Conservation (phyloP, 2,329 filamentous ascomycete species). For the Hypoxylon sp. region DNA sequence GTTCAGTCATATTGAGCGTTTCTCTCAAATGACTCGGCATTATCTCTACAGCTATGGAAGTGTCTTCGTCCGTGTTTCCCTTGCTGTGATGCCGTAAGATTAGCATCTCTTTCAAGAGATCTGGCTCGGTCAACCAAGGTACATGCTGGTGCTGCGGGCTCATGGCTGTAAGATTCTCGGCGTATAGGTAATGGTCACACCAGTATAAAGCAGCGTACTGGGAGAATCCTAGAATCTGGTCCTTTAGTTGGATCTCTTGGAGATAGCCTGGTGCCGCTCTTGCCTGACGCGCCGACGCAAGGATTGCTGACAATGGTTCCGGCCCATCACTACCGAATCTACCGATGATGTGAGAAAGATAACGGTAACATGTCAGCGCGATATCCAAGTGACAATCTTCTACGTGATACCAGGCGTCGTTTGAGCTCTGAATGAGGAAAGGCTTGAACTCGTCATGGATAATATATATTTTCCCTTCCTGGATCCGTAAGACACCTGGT, state of each 20-base stretch:
- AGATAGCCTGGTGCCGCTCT: constrained; percentile 10
- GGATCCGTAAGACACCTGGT: constrained; percentile 19
- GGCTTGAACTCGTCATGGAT: constrained; percentile 12
- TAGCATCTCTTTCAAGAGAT: constrained; percentile 14
- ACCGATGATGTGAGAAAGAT: constrained; percentile 17
- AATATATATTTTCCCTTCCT: constrained; percentile 8
- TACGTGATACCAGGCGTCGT: constrained; percentile 24
- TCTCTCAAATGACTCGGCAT: constrained; percentile 14
- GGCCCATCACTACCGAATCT: neutral
- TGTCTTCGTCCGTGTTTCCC: neutral
- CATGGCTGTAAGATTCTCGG: neutral
- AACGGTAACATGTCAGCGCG: constrained; percentile 14
- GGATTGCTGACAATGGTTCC: neutral
- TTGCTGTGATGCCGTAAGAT: constrained; percentile 9
- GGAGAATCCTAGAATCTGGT: neutral
- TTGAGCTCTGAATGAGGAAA: constrained; percentile 12
- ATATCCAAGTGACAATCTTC: constrained; percentile 17
- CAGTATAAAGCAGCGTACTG: constrained; percentile 24
- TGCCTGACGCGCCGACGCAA: neutral
- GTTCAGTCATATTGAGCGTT: constrained; percentile 9
- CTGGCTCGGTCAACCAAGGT: constrained; percentile 15
- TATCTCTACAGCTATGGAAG: neutral
- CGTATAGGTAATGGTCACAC: constrained; percentile 23
- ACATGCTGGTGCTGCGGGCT: neutral
- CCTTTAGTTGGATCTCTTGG: neutral